A percentile compares a stretch with the other conserved stretches of the same genome.
phyloP scores from a whole-genome alignment of 169 alveolate genomes.

The Cystoisospora suis region DNA sequence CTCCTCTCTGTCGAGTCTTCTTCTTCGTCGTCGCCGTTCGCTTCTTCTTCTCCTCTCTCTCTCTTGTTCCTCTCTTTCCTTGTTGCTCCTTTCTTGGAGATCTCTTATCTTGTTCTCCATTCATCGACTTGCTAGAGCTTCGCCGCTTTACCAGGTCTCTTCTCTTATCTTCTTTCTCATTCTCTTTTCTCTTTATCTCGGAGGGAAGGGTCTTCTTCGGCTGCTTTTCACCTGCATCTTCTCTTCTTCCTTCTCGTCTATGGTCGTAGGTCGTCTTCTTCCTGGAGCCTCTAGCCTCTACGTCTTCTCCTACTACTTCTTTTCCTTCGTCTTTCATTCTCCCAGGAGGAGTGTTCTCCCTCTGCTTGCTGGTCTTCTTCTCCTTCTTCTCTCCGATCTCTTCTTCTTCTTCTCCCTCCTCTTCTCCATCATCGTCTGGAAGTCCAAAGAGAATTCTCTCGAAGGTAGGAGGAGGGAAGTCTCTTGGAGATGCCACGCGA shows the following conservation, averaged over 20 bases:
- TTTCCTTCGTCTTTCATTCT: neutral
- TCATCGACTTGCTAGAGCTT: no score
- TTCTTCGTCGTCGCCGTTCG: neutral
- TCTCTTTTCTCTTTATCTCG: neutral
- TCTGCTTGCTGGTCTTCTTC: neutral
- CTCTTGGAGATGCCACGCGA: conserved; percentile 41
- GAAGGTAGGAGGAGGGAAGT: conserved; percentile 56
- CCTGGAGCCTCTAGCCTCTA: neutral
- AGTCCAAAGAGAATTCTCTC: conserved; percentile 51
- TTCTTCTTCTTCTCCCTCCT: neutral
- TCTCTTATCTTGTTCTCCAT: no score
- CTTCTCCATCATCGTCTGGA: neutral
- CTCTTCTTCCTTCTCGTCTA: neutral
- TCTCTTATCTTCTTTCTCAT: neutral
- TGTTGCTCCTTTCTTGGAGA: neutral
- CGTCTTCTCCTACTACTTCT: neutral
- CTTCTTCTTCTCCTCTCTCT: neutral
- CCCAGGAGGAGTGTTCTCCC: neutral
- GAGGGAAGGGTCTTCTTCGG: no score
- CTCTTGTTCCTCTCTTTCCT: neutral
- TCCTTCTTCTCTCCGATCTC: neutral
- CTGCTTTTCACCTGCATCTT: neutral
- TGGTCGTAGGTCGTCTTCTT: no score
- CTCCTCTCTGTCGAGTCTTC: neutral
- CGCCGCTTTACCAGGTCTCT: neutral